Evolutionary conservation across 2,329 filamentous ascomycete species (phyloP), one percentile per base, ranked within the genome.

Genomic region (Cordyceps militaris): DNA sequence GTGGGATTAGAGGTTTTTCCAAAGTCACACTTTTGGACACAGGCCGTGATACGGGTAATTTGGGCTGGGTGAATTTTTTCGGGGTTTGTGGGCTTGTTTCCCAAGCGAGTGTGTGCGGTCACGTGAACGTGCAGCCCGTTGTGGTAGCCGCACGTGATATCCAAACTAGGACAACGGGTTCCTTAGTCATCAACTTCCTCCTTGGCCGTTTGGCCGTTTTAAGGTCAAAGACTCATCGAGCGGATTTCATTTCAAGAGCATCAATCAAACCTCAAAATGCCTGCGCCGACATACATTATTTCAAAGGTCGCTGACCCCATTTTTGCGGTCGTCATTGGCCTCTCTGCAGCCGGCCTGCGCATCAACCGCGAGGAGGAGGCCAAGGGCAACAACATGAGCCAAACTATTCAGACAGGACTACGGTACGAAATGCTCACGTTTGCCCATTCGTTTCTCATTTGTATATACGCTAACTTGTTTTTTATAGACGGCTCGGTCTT

Each of bases 321-420:
- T 36, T 85, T 85, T 55, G 82, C 80, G 40, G 64, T 84, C 14
- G 66, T 77, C 57, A 83, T 84, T 55, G 82, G 82, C 19, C 63
- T 83, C 28, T 75, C 76, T 24, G 82, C 82, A 1, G 80, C 82
- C 26, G 78, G 71, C 10, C 77, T 76, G 44, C 76, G 82, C 61
- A 83, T 85, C 72, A 83, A 79, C 62, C 80, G 82, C 38, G 82
- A 85, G 64, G 79, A 82, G 62, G 80, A 80, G 67, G 78, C 78
- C 52, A 81, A 82, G 69, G 82, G 82, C 55, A 78, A 68, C 64
- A 79, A 76, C 3, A 76, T 75, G 3, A 70, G 75, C 47, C 71
- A 84, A 62, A 83, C 77, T 0, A 66, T 83, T 48, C 71, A 77
- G 19, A 73, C 74, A 56, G 71, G 70, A 11, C 74, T 79, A 63